Evolutionary conservation across 495 filamentous ascomycete genomes (phyloP).

Genomic region (Aspergillus steynii): DNA sequence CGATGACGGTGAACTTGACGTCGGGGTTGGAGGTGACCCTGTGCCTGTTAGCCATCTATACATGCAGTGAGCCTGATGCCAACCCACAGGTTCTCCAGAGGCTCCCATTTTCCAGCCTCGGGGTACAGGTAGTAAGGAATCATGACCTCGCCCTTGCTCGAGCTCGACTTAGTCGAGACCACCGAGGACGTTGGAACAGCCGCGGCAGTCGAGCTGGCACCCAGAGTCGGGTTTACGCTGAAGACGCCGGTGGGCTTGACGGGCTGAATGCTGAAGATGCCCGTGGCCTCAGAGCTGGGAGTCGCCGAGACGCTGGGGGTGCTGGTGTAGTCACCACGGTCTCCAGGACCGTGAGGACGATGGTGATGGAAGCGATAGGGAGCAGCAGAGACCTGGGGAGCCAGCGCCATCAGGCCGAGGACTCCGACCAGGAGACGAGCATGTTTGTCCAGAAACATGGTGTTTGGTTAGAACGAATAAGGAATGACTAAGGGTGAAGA

Average conservation of each 20-base stretch:
- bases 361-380: not conserved
- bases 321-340: not conserved
- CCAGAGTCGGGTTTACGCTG: not conserved
- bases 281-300: not conserved
- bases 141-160: slow-evolving; percentile 19
- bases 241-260: not conserved
- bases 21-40: slow-evolving; percentile 26
- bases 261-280: not conserved
- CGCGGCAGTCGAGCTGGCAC: not conserved
- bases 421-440: not conserved
- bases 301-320: not conserved
- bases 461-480: not conserved
- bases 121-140: slow-evolving; percentile 46
- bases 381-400: not conserved
- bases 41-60: not conserved
- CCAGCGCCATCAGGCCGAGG: not conserved
- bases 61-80: not conserved
- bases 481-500: not conserved
- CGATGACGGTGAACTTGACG: slow-evolving; percentile 38
- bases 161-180: not conserved
- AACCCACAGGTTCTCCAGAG: slow-evolving; percentile 28
- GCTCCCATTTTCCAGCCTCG: slow-evolving; percentile 30
- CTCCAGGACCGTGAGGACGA: not conserved
- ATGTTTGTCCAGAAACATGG: not conserved
- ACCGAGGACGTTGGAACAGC: not conserved